Evolutionary conservation across 2,329 filamentous ascomycete genomes (phyloP).

Genomic region (Fusarium sp.): DNA sequence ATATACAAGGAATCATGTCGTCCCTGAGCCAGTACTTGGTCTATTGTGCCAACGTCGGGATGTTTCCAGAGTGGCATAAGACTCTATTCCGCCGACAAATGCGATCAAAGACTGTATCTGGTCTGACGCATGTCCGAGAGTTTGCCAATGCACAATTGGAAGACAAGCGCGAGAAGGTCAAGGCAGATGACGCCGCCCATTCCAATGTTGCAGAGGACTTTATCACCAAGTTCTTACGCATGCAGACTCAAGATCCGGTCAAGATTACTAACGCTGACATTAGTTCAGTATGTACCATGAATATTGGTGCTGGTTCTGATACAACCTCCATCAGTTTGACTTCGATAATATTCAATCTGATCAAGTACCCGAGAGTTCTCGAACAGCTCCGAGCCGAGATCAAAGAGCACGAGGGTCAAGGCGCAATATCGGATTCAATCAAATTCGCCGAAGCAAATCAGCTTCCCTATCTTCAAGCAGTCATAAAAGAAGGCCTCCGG

Average conservation of each 20-base stretch:
- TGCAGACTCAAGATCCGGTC: rapidly evolving
- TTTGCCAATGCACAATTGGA: background rate
- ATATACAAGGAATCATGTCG: background rate
- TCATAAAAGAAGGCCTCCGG: background rate
- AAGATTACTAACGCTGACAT: background rate
- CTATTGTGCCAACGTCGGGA: background rate
- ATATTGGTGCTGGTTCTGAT: background rate
- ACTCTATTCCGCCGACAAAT: rapidly evolving
- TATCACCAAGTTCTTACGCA: background rate
- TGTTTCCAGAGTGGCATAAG: background rate
- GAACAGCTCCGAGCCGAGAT: background rate
- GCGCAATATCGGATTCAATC: background rate
- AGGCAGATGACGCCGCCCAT: rapidly evolving
- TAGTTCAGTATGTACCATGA: background rate
- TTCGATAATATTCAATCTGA: background rate
- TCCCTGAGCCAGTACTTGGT: background rate
- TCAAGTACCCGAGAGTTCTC: background rate
- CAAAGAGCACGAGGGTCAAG: rapidly evolving
- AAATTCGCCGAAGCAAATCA: background rate
- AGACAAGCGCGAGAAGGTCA: background rate
- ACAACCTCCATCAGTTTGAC: background rate
- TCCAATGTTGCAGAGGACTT: background rate
- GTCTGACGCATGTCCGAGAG: rapidly evolving
- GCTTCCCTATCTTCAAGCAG: background rate
- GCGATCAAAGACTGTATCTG: background rate